These are phyloP conservation scores for Hamigera avellanea DNA, from an alignment of 495 filamentous ascomycete genomes.

Conservation along the genomic window DNA sequence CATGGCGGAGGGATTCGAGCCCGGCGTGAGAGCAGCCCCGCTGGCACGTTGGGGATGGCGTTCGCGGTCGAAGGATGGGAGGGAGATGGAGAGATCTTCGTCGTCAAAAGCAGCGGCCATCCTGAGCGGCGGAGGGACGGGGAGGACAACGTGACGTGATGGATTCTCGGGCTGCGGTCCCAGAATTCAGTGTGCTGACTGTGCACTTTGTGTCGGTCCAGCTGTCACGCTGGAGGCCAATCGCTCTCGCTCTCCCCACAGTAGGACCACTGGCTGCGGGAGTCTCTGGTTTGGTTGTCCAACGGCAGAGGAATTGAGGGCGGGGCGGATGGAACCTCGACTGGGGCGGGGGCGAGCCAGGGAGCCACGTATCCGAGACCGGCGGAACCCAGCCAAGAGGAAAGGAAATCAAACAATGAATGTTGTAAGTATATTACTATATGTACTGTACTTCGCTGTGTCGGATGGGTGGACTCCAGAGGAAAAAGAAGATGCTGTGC, in stretches of 20 bases:
- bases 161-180: slow-evolving; percentile 21
- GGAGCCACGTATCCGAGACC: slow-evolving; percentile 1
- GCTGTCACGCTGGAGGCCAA: no score
- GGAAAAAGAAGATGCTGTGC: no score
- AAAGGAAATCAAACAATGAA: not conserved
- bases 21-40: slow-evolving; percentile 7
- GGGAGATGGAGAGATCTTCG: slow-evolving; percentile 84
- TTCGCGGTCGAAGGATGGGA: slow-evolving; percentile 55
- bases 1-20: slow-evolving; percentile 28
- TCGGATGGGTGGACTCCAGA: no score
- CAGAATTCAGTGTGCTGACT: slow-evolving; percentile 4
- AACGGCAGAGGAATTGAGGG: not conserved
- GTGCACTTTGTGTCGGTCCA: no score
- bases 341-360: not conserved
- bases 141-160: slow-evolving; percentile 33
- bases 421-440: no score
- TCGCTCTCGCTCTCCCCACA: not conserved
- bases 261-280: not conserved
- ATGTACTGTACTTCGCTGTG: no score
- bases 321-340: no score
- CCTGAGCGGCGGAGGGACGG: slow-evolving; percentile 5
- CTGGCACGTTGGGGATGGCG: slow-evolving; percentile 7
- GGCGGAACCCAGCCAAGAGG: not conserved
- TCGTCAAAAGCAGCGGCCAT: slow-evolving; percentile 58
- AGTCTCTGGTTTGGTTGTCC: not conserved